Evolutionary conservation across 345 rosid genomes (phyloP).

Genomic region (Linum lewisii): DNA sequence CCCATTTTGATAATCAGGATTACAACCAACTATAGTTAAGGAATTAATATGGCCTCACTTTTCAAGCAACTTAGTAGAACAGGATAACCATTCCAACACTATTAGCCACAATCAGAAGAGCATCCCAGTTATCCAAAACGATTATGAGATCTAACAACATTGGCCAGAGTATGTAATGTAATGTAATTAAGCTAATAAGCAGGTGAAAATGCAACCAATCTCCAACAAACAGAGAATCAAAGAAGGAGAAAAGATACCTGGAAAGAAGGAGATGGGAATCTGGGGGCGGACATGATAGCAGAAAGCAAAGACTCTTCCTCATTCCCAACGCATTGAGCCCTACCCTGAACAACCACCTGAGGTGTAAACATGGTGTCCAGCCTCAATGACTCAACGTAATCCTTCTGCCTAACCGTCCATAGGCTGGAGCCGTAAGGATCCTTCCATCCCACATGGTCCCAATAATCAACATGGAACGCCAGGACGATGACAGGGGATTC

Average conservation of each 20-base stretch:
- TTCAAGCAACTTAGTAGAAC: neutral
- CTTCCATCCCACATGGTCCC: constrained; percentile 96
- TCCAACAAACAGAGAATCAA: neutral
- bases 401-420: constrained; percentile 85
- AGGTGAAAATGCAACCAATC: too few relatives aligned
- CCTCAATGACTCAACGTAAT: constrained; percentile 70
- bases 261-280: constrained; percentile 56
- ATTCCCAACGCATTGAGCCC: constrained; percentile 47
- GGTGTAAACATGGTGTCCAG: constrained; percentile 91
- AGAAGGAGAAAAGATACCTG: constrained; percentile 29
- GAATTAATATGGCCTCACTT: too few relatives aligned
- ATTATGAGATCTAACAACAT: neutral
- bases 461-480: constrained; percentile 76
- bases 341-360: constrained; percentile 65
- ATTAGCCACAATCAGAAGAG: too few relatives aligned
- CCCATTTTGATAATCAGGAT: too few relatives aligned
- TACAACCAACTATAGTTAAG: too few relatives aligned
- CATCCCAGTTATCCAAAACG: neutral
- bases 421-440: constrained; percentile 77
- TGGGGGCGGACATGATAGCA: constrained; percentile 42
- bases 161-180: too few relatives aligned
- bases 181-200: too few relatives aligned
- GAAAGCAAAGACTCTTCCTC: constrained; percentile 56
- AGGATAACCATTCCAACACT: neutral
- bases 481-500: constrained; percentile 52